Percentiles rank a stretch among this genome's conserved stretches.
Evolutionary conservation across 495 filamentous ascomycete species (phyloP).

Genomic region (Penicillium odoratum): DNA sequence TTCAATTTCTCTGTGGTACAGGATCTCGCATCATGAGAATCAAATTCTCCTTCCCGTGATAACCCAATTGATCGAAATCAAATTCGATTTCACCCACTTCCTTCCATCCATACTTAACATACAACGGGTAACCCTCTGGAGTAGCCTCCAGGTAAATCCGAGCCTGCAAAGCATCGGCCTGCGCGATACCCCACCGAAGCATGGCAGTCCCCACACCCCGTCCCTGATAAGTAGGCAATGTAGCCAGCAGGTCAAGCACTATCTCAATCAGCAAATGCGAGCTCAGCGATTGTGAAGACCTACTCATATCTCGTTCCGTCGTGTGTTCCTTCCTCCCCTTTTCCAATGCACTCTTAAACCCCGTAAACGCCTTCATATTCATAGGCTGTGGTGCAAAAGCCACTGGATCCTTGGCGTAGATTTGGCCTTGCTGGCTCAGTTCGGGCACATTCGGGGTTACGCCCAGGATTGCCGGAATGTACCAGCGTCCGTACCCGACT

Average conservation of each 20-base stretch:
- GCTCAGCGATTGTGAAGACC: not conserved
- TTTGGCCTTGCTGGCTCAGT: conserved; percentile 21
- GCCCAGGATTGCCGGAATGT: conserved; percentile 17
- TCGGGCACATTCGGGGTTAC: conserved; percentile 5
- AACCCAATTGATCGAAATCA: conserved; percentile 32
- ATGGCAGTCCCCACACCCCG: conserved; percentile 50
- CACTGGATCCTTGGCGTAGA: conserved; percentile 15
- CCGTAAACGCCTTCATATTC: conserved; percentile 15
- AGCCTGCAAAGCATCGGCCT: conserved; percentile 47
- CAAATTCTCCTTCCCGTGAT: conserved; percentile 14
- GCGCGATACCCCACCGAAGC: conserved; percentile 48
- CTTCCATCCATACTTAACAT: conserved; percentile 54
- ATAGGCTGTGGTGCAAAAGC: conserved; percentile 23
- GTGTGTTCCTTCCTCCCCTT: conserved; percentile 17
- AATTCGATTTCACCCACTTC: conserved; percentile 37
- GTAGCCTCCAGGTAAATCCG: conserved; percentile 57
- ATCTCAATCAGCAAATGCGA: not conserved
- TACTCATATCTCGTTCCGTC: conserved; percentile 27
- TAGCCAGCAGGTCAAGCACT: conserved; percentile 49
- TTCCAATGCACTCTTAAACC: conserved; percentile 20
- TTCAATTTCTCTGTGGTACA: not conserved
- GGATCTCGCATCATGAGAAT: conserved; percentile 30
- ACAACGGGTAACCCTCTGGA: conserved; percentile 51
- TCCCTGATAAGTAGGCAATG: conserved; percentile 46
- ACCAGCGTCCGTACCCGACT: conserved; percentile 26